phyloP scores from a whole-genome alignment of 176 grass and related monocot species.

The Raddia guianensis region DNA sequence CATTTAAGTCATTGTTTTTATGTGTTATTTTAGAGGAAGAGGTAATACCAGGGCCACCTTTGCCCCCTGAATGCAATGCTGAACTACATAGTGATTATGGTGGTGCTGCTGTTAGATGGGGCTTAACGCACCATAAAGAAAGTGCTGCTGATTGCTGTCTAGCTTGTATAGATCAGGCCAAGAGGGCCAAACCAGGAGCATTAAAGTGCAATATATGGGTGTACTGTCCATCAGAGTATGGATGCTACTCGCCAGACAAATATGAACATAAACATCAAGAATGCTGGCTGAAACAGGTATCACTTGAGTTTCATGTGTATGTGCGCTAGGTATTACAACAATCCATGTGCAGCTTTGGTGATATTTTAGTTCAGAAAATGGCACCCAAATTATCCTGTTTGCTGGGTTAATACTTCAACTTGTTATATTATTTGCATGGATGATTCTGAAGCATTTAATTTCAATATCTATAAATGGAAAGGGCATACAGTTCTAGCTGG shows the following conservation, averaged over 20 bases:
- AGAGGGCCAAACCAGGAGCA: slow-evolving; percentile 54
- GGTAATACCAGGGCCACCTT: slow-evolving; percentile 61
- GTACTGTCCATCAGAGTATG: slow-evolving; percentile 82
- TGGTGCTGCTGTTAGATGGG: slow-evolving; percentile 74
- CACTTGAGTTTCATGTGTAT: not conserved
- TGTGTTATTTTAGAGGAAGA: slow-evolving; percentile 51
- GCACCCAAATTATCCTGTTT: not conserved
- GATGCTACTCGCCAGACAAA: slow-evolving; percentile 92
- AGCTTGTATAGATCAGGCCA: slow-evolving; percentile 73
- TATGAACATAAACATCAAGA: slow-evolving; percentile 99
- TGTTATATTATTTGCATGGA: not conserved
- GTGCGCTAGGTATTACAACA: not conserved
- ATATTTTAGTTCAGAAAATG: slow-evolving; percentile 12
- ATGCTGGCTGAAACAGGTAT: slow-evolving; percentile 98
- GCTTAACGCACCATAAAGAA: slow-evolving; percentile 71
- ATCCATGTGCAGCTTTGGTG: not conserved
- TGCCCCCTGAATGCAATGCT: slow-evolving; percentile 57
- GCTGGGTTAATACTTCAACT: not conserved
- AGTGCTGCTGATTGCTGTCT: slow-evolving; percentile 75
- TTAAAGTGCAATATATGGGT: slow-evolving; percentile 80
- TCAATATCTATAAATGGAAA: not conserved
- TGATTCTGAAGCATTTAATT: not conserved
- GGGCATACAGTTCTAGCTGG: not conserved
- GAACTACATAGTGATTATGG: slow-evolving; percentile 66
- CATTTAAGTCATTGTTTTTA: slow-evolving; percentile 24